Evolutionary conservation across 176 grass and related monocot species (phyloP).

Genomic region (Microstegium vimineum): DNA sequence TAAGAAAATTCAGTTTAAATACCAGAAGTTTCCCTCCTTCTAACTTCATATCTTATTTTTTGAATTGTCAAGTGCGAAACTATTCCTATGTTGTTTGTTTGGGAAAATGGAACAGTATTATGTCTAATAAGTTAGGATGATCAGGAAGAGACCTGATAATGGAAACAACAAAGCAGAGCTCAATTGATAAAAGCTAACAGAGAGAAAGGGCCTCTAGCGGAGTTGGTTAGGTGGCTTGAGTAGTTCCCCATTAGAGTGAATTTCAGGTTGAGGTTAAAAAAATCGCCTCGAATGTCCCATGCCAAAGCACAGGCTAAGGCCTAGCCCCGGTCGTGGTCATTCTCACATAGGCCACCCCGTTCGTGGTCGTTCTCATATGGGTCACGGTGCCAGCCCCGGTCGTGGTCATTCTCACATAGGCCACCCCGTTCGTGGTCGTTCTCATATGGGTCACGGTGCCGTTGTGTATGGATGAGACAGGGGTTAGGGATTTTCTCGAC

Average conservation of each 20-base stretch:
- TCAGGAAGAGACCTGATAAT: neutral
- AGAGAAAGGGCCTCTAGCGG: no score
- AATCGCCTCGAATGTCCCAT: no score
- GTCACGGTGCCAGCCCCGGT: no score
- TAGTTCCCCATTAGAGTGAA: neutral
- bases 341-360: no score
- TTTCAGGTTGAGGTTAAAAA: neutral
- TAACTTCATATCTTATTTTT: slow-evolving; percentile 11
- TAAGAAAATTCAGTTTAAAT: neutral
- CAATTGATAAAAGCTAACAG: neutral
- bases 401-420: no score
- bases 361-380: no score
- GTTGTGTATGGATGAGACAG: no score
- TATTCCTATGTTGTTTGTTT: neutral
- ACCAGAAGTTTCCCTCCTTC: neutral
- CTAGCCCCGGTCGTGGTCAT: no score
- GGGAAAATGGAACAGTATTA: neutral
- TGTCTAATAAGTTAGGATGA: neutral
- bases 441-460: no score
- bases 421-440: no score
- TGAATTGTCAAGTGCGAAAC: slow-evolving; percentile 15
- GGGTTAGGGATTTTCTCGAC: no score
- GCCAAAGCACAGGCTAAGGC: neutral
- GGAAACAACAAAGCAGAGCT: neutral
- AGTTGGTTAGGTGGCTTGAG: no score